Evolutionary conservation across 139 green algal species (phyloP), one percentile per base, ranked within the genome.

Genomic region (Picochlorum costavermella): DNA sequence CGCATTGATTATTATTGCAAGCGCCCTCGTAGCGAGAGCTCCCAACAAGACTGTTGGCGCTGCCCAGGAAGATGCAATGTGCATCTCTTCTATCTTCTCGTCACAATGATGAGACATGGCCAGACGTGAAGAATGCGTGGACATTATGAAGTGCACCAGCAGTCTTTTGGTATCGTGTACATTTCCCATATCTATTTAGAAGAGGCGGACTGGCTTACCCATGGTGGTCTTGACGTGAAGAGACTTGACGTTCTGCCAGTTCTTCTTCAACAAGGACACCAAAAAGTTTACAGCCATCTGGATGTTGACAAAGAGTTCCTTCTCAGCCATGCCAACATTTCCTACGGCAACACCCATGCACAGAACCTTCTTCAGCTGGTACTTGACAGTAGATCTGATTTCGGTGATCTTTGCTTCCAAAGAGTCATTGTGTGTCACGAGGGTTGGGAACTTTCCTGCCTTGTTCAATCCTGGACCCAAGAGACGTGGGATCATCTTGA

Each of bases 341-440:
- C 86, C 93, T 2, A 98, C 83, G 60, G 92, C 93, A 6, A 98
- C 91, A 60, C 88, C 92, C 83, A 98, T 79, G 88, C 93, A 98
- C 75, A 98, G 89, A 78, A 96, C 93, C 88, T 98, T 98, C 86
- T 98, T 98, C 75, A 98, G 84, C 91, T 98, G 93, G 83, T 97
- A 98, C 90, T 98, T 98, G 77, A 98, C 88, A 59, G 73, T 87
- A 20, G 80, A 80, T 78, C 90, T 92, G 76, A 94, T 88, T 77
- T 96, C 90, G 44, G 84, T 82, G 69, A 89, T 81, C 84, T 95
- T 95, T 70, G 76, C 75, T 78, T 96, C 87, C 59, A 97, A 72
- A 31, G 77, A 80, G 77, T 92, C 81, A 48, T 76, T 74, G 75
- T 91, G 83, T 37, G 83, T 81, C 50, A 91, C 73, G 56, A 96